These are phyloP conservation scores for Pneumocystis canis DNA, from an alignment of 1,139 yeast species.

Conservation along the genomic window DNA sequence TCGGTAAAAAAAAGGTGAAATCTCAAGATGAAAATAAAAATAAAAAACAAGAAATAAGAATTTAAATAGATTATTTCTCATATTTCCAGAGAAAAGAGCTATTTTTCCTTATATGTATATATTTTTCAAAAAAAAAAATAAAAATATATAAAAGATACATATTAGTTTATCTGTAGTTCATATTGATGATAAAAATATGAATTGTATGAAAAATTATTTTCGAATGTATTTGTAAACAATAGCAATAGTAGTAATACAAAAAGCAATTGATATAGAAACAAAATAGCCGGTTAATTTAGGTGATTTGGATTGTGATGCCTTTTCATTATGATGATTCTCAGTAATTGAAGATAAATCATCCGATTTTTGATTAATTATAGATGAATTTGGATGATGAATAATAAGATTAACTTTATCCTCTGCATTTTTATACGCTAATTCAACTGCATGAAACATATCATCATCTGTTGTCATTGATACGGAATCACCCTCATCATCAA, in stretches of 20 bases:
- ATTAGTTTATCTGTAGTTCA: not conserved
- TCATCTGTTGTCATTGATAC: slow-evolving; percentile 62
- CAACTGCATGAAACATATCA: slow-evolving; percentile 59
- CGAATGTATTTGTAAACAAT: not conserved
- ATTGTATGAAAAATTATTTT: not conserved
- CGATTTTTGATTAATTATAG: slow-evolving; percentile 10
- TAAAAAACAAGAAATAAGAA: not conserved
- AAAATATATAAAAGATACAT: not conserved
- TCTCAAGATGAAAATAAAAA: not conserved
- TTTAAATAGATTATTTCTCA: not conserved
- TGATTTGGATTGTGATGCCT: not conserved
- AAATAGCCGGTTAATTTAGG: not conserved
- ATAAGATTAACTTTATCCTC: slow-evolving; percentile 55
- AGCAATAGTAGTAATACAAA: not conserved
- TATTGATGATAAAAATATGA: not conserved
- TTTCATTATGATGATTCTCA: slow-evolving; percentile 5
- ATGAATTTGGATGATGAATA: slow-evolving; percentile 48
- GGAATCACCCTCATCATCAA: slow-evolving; percentile 76
- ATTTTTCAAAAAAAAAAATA: not conserved
- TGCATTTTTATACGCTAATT: slow-evolving; percentile 35
- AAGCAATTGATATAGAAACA: not conserved
- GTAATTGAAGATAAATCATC: slow-evolving; percentile 9
- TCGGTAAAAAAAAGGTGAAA: not conserved
- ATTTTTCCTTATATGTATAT: not conserved
- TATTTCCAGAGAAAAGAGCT: not conserved